A percentile compares a stretch with the other conserved stretches of the same genome.
These are phyloP conservation scores for Nidularia sp. DNA, from an alignment of 768 basidiomycete genomes.

Conservation along the genomic window DNA sequence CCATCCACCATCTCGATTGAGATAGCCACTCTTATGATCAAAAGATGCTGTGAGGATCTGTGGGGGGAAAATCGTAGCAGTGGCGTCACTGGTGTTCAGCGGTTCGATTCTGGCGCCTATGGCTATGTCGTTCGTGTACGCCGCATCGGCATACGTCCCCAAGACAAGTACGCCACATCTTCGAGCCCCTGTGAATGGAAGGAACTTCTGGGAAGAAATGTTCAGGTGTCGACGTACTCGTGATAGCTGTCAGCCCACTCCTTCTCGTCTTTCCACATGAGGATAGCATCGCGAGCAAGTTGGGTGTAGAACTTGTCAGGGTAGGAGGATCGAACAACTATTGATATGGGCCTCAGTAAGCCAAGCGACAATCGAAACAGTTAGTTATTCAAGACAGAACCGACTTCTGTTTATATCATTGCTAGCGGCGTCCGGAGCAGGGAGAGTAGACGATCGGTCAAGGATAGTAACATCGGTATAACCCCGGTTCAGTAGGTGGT, in stretches of 20 bases:
- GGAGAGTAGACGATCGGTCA: constrained; percentile 64
- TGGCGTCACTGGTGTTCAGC: constrained; percentile 29
- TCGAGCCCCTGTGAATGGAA: constrained; percentile 1
- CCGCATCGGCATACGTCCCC: constrained; percentile 48
- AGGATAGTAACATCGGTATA: constrained; percentile 71
- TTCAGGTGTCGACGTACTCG: constrained; percentile 51
- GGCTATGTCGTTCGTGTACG: constrained; percentile 60
- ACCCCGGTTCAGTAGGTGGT: constrained; percentile 67
- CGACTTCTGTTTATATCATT: constrained; percentile 50
- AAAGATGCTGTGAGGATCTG: constrained; percentile 30
- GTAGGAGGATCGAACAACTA: constrained; percentile 77
- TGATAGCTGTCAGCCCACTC: constrained; percentile 77
- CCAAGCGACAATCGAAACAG: not conserved
- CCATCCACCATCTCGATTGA: constrained; percentile 84
- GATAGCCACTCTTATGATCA: constrained; percentile 45
- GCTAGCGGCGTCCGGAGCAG: constrained; percentile 79
- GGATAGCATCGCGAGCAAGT: constrained; percentile 75
- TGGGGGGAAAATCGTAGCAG: constrained; percentile 47
- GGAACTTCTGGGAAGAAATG: constrained; percentile 1
- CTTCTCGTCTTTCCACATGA: constrained; percentile 62
- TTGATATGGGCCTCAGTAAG: not conserved
- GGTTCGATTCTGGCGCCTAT: constrained; percentile 47
- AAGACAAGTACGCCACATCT: constrained; percentile 72
- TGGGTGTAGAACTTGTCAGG: constrained; percentile 62
- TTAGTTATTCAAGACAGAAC: constrained; percentile 5